Percentiles rank a stretch among this genome's conserved stretches.
phyloP scores from a whole-genome alignment of 257 asterid species.

The Plantago major region DNA sequence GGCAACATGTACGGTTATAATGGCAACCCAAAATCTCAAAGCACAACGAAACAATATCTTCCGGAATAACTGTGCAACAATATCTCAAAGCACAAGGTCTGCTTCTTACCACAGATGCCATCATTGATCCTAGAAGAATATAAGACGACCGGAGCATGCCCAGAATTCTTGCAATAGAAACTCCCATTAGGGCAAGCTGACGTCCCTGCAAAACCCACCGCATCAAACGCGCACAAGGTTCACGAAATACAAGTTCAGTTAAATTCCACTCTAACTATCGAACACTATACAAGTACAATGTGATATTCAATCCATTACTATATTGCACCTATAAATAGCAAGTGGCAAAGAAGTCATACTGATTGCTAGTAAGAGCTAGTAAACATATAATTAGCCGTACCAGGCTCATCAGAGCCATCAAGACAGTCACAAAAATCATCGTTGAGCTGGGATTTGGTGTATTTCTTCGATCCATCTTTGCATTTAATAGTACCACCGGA shows the following conservation, averaged over 20 bases:
- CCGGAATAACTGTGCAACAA: too few relatives aligned
- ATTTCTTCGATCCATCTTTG: conserved; percentile 73
- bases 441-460: conserved; percentile 68
- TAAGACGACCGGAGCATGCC: conserved; percentile 60
- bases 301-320: too few relatives aligned
- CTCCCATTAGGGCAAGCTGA: conserved; percentile 90
- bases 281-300: not conserved
- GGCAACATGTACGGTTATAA: not conserved
- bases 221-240: too few relatives aligned
- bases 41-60: not conserved
- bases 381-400: conserved; percentile 22
- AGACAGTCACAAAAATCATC: conserved; percentile 95
- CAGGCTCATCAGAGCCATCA: conserved; percentile 99
- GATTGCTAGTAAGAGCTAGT: conserved; percentile 10
- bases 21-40: not conserved
- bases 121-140: conserved; percentile 92
- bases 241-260: too few relatives aligned
- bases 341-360: not conserved
- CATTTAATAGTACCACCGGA: conserved; percentile 46
- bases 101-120: conserved; percentile 78
- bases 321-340: too few relatives aligned
- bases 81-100: not conserved
- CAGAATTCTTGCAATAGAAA: conserved; percentile 81
- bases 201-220: conserved; percentile 65
- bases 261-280: not conserved